Evolutionary conservation across 805 yeast genomes (phyloP).

Genomic region (Sugiyamaella lignohabitans): DNA sequence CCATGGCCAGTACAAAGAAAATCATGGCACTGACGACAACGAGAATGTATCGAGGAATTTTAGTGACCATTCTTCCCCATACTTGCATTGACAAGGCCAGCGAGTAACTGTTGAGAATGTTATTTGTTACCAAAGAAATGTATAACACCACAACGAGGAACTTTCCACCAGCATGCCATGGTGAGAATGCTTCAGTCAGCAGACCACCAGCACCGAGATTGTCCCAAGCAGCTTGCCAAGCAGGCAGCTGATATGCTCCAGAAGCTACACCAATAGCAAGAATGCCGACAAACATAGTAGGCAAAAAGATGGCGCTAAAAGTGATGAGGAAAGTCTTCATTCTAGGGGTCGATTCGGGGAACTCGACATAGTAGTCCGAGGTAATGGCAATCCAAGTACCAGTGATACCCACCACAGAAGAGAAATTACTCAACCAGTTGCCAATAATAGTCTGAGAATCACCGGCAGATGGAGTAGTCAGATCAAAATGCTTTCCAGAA

Average conservation of each 20-base stretch:
- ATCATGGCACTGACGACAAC: conserved; percentile 55
- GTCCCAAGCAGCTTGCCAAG: conserved; percentile 54
- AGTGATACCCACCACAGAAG: conserved; percentile 69
- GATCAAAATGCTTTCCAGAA: conserved; percentile 32
- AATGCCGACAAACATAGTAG: conserved; percentile 70
- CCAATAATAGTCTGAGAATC: conserved; percentile 47
- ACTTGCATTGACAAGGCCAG: conserved; percentile 76
- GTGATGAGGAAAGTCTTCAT: conserved; percentile 52
- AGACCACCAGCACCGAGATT: conserved; percentile 70
- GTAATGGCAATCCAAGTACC: conserved; percentile 88
- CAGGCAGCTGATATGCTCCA: conserved; percentile 50
- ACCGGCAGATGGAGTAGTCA: conserved; percentile 32
- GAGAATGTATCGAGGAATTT: conserved; percentile 74
- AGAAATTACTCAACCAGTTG: conserved; percentile 65
- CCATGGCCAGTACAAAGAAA: conserved; percentile 65
- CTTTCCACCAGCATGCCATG: conserved; percentile 75
- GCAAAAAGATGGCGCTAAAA: conserved; percentile 57
- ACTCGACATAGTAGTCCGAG: conserved; percentile 73
- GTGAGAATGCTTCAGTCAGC: conserved; percentile 52
- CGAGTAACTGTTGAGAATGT: conserved; percentile 73
- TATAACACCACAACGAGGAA: conserved; percentile 64
- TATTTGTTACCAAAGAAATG: conserved; percentile 73
- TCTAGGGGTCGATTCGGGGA: conserved; percentile 66
- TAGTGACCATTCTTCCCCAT: conserved; percentile 40
- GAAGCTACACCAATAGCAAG: conserved; percentile 67